Evolutionary conservation across 176 grass and related monocot genomes (phyloP).

Genomic region (Zea luxurians): DNA sequence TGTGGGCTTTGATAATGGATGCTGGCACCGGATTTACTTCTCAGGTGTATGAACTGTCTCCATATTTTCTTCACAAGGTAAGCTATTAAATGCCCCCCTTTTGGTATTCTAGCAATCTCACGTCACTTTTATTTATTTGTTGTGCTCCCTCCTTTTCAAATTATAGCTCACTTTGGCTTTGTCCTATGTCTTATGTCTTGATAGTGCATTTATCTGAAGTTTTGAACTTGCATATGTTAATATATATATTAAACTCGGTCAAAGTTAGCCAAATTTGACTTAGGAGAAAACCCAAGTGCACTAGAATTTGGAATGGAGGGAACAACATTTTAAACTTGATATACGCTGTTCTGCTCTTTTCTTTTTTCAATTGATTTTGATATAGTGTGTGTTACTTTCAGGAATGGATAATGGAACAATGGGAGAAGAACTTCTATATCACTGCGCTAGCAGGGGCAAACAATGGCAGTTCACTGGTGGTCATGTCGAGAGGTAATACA

Average conservation of each 20-base stretch:
- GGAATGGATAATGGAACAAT: conserved; percentile 99
- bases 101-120: conserved; percentile 4
- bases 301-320: neutral
- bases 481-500: conserved; percentile 88
- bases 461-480: conserved; percentile 83
- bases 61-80: conserved; percentile 84
- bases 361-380: conserved; percentile 25
- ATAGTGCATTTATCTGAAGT: neutral
- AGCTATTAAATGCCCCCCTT: neutral
- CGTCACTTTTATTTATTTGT: neutral
- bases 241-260: neutral
- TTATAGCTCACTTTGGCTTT: neutral
- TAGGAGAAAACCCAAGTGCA: no score
- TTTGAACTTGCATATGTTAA: neutral
- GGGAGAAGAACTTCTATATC: conserved; percentile 94
- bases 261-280: no score
- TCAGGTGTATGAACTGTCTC: conserved; percentile 89
- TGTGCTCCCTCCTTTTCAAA: neutral
- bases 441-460: conserved; percentile 73
- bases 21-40: conserved; percentile 80
- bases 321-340: neutral
- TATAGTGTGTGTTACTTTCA: conserved; percentile 25
- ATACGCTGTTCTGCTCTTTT: conserved; percentile 4
- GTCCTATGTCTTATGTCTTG: neutral
- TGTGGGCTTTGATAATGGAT: conserved; percentile 99